phyloP scores from a whole-genome alignment of 768 basidiomycete genomes.

The Tricholoma furcatifolium region DNA sequence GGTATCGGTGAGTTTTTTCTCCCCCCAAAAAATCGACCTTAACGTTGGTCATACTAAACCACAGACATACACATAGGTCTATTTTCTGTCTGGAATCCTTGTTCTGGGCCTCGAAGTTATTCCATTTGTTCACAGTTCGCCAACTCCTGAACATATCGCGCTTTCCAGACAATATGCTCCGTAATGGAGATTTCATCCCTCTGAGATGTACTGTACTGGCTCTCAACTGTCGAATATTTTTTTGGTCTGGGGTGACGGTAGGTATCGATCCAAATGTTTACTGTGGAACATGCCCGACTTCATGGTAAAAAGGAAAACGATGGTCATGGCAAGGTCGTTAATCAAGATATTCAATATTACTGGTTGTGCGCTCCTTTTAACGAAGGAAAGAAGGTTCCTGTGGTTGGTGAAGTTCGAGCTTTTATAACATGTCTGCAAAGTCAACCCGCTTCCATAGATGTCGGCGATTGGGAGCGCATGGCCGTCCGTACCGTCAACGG shows the following conservation, averaged over 20 bases:
- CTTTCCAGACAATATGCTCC: constrained; percentile 18
- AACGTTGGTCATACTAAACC: not conserved
- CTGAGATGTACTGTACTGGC: constrained; percentile 18
- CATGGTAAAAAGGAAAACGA: constrained; percentile 9
- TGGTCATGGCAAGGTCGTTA: constrained; percentile 12
- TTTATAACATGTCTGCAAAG: not conserved
- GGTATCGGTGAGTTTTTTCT: not conserved
- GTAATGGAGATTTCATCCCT: constrained; percentile 16
- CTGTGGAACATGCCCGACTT: not conserved
- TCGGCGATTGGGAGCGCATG: constrained; percentile 21
- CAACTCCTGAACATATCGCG: constrained; percentile 14
- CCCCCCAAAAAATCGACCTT: not conserved
- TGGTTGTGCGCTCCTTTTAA: constrained; percentile 20
- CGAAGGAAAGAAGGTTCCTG: constrained; percentile 14
- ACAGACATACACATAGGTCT: not conserved
- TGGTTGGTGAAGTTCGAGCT: constrained; percentile 15
- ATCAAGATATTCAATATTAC: constrained; percentile 16
- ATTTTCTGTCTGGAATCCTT: constrained; percentile 2
- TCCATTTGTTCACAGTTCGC: constrained; percentile 8
- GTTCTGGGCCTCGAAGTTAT: constrained; percentile 1
- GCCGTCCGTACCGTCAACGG: constrained; percentile 17
- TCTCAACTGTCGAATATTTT: constrained; percentile 17
- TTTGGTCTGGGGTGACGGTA: constrained; percentile 17
- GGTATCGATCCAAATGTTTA: not conserved
- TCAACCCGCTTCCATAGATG: constrained; percentile 2